Conservation (phyloP, 2,329 filamentous ascomycete species). For the Fusarium haematococcum region DNA sequence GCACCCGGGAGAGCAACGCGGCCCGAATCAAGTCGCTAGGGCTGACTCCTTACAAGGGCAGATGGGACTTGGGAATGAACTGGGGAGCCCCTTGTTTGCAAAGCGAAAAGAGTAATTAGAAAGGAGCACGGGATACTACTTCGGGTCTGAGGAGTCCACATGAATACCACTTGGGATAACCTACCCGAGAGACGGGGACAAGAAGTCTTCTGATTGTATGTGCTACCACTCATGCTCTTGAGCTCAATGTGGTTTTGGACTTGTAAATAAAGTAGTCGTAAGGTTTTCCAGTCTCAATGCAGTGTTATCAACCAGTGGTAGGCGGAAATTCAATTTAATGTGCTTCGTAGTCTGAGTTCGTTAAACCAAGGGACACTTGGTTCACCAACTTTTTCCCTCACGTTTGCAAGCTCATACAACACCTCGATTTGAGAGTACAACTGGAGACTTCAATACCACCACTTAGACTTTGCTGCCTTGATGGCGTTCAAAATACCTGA, state of each 20-base stretch:
- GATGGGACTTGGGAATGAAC: not conserved
- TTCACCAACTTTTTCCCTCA: no score
- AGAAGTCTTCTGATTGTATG: no score
- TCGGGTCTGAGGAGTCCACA: not conserved
- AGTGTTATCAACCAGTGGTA: not conserved
- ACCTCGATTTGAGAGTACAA: not conserved
- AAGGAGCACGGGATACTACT: not conserved
- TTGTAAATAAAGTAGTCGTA: not conserved
- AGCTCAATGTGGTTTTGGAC: not conserved
- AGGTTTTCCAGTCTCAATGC: no score
- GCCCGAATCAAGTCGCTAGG: not conserved
- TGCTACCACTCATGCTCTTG: not conserved
- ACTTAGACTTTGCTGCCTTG: not conserved
- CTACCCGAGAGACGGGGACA: not conserved
- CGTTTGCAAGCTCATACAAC: no score
- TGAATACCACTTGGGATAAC: not conserved
- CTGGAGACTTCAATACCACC: not conserved
- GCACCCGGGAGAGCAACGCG: not conserved
- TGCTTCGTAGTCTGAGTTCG: no score
- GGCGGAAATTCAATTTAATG: no score
- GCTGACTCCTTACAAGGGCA: not conserved
- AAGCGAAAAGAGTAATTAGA: not conserved
- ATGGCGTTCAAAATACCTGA: constrained; percentile 8
- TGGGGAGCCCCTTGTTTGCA: not conserved
- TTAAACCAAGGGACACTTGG: no score